Evolutionary conservation across 306 rosid genomes (phyloP).

Genomic region (Castanea crenata): DNA sequence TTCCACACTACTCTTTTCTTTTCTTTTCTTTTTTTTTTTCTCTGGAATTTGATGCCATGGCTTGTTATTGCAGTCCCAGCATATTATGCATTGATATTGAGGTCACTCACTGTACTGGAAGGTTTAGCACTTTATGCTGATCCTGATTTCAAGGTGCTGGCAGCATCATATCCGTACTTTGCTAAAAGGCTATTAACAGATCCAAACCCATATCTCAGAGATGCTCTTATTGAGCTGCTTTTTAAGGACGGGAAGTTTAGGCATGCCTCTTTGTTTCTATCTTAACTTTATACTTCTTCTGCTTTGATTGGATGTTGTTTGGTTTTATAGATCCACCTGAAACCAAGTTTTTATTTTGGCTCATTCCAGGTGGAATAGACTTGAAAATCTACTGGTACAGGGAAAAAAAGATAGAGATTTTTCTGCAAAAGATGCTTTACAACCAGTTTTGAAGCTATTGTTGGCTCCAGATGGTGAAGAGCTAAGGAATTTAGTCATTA

Average conservation of each 20-base stretch:
- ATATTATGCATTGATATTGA: conserved; percentile 87
- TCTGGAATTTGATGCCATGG: conserved; percentile 29
- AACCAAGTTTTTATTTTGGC: conserved; percentile 27
- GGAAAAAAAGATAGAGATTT: conserved; percentile 90
- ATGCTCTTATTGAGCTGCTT: conserved; percentile 89
- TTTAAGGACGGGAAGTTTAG: conserved; percentile 91
- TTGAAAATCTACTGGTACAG: conserved; percentile 80
- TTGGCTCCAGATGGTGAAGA: conserved; percentile 82
- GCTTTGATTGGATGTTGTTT: conserved; percentile 23
- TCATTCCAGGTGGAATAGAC: conserved; percentile 82
- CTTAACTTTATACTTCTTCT: conserved; percentile 4
- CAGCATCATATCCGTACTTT: conserved; percentile 96
- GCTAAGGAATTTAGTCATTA: conserved; percentile 65
- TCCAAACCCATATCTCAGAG: conserved; percentile 96
- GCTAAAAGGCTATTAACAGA: conserved; percentile 96
- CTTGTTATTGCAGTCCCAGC: conserved; percentile 72
- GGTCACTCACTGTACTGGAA: conserved; percentile 93
- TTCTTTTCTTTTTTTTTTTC: background rate
- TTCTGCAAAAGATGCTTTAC: conserved; percentile 84
- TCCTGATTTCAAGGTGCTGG: conserved; percentile 96
- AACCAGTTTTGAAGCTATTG: conserved; percentile 81
- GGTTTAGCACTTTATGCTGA: conserved; percentile 93
- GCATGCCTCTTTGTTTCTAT: conserved; percentile 37
- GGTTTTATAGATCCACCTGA: conserved; percentile 22
- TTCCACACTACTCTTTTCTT: conserved; percentile 10